These are phyloP conservation scores for Termitomyces sp. DNA, from an alignment of 1,284 basidiomycete genomes.

Conservation along the genomic window DNA sequence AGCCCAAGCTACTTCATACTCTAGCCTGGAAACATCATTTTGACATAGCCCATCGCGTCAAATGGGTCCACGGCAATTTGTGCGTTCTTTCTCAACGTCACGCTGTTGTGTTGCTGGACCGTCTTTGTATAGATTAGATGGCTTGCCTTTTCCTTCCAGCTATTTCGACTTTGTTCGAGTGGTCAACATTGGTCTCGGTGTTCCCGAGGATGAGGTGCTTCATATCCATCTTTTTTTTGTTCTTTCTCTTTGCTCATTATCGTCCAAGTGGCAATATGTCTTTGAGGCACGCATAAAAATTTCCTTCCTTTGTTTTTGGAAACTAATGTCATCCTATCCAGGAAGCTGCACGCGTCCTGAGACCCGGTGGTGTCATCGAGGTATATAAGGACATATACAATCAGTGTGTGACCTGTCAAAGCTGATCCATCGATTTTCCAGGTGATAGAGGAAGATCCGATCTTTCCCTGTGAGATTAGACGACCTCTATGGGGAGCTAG, in stretches of 20 bases:
- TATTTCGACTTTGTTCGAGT: conserved; percentile 64
- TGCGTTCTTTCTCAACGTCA: conserved; percentile 26
- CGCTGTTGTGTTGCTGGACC: background rate
- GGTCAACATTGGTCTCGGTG: conserved; percentile 55
- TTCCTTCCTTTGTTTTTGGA: conserved; percentile 3
- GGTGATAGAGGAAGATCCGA: conserved; percentile 68
- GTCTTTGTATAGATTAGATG: conserved; percentile 45
- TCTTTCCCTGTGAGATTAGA: conserved; percentile 51
- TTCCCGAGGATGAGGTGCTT: conserved; percentile 65
- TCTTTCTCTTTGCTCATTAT: conserved; percentile 7
- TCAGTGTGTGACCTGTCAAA: background rate
- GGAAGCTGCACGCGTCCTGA: conserved; percentile 64
- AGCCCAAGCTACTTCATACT: conserved; percentile 44
- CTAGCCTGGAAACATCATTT: conserved; percentile 23
- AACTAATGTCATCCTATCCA: conserved; percentile 23
- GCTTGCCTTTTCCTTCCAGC: conserved; percentile 50
- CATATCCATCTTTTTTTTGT: background rate
- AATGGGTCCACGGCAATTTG: conserved; percentile 68
- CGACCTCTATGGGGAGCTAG: conserved; percentile 15
- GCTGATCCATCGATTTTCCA: conserved; percentile 22
- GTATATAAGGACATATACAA: conserved; percentile 28
- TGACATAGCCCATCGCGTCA: conserved; percentile 44
- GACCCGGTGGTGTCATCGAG: conserved; percentile 58
- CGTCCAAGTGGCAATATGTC: conserved; percentile 43
- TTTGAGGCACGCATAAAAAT: conserved; percentile 35